Base-by-base conservation (phyloP, 2,329 filamentous ascomycete species). In the Verticillium zaregamsianum region DNA sequence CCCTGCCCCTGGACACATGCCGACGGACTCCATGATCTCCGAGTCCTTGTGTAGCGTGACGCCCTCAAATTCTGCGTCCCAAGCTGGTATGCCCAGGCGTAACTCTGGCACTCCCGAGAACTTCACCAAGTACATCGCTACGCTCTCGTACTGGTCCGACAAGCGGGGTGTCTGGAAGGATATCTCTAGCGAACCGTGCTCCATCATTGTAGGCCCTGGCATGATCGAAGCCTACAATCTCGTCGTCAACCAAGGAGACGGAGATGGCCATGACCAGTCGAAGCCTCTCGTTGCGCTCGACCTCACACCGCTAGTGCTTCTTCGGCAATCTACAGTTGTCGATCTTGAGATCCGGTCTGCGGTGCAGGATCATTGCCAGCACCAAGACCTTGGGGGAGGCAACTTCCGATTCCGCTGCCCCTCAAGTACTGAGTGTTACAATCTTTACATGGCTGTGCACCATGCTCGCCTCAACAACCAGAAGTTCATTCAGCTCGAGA, bases 281-380 rank as follows among this genome's bases (percentile, higher is more conserved):
- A 76, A 79, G 39, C 85, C 85, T 4, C 73, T 88, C 23, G 78
- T 89, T 54, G 90, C 90, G 6, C 85, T 97, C 37, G 92, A 97
- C 70, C 86, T 99, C 52, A 98, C 94, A 0, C 95, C 95, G 0
- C 81, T 97, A 40, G 94, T 98, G 8, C 90, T 93, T 67, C 88
- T 98, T 64, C 87, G 94, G 65, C 90, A 94, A 70, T 95, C 93
- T 69, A 99, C 93, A 25, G 91, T 91, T 3, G 86, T 99, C 35
- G 95, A 99, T 73, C 91, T 99, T 60, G 95, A 96, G 66, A 92
- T 99, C 66, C 90, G 93, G 58, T 97, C 94, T 7, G 92, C 92
- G 1, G 90, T 93, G 31, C 90, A 90, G 54, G 74, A 82, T 25
- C 82, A 90, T 65, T 93, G 90, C 5, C 86, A 86, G 68, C 83